Evolutionary conservation across 108 stramenopile genomes (phyloP).

Genomic region (Poteriospumella lacustris): DNA sequence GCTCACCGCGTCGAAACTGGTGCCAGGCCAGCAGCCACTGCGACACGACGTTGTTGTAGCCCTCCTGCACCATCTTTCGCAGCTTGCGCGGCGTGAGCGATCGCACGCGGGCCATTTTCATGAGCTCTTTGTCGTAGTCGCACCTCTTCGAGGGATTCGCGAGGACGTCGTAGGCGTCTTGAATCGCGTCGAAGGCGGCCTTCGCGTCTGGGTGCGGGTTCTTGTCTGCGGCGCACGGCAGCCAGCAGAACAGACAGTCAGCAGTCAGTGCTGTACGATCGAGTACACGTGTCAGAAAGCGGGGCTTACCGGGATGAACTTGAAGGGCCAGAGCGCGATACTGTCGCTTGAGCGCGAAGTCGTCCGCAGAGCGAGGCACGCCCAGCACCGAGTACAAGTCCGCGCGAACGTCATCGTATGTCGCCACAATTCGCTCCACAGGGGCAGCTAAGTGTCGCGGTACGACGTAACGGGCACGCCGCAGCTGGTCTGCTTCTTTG

Average conservation of each 20-base stretch:
- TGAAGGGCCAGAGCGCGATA: not conserved
- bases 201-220: not conserved
- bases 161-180: not conserved
- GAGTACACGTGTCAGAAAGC: not conserved
- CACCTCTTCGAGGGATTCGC: not conserved
- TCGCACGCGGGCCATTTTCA: conserved; percentile 1
- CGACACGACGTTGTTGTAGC: not conserved
- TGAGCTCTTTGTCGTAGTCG: not conserved
- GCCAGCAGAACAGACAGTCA: not conserved
- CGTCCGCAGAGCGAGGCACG: not conserved
- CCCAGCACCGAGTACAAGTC: not conserved
- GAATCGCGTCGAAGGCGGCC: not conserved
- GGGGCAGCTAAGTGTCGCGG: not conserved
- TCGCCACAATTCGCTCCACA: not conserved
- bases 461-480: not conserved
- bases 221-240: not conserved
- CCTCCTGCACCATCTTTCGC: not conserved
- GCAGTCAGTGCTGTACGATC: not conserved
- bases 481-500: not conserved
- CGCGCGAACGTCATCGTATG: not conserved
- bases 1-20: not conserved
- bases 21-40: not conserved
- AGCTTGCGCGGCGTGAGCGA: not conserved
- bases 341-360: not conserved
- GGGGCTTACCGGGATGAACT: not conserved